Evolutionary conservation across 2,329 filamentous ascomycete species (phyloP), one percentile per base, ranked within the genome.

Genomic region (Microdochium paspali): DNA sequence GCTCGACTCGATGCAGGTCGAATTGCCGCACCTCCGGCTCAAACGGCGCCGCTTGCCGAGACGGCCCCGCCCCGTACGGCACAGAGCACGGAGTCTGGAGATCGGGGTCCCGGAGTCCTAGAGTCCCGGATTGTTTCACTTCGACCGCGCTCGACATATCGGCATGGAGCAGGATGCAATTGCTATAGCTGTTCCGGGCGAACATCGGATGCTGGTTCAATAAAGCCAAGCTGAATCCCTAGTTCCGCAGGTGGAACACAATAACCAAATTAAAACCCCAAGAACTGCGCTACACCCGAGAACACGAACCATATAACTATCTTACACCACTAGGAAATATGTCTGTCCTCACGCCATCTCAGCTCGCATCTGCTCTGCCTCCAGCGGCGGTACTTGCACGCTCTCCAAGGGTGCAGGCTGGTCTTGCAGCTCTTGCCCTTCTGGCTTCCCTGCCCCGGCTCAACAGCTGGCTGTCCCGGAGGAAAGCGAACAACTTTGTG

Each of bases 401-500:
- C 15, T 35, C 31, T 35, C 31, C 31, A 18, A 35, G 18, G 18
- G 31, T 35, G 18, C 31, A 35, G 31, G 31, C 31, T n/a, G 31
- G 31, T n/a, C 10, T 35, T n/a, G 31, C 31, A 35, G 31, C 31
- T n/a, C 31, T 35, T n/a, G 31, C 31, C 31, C 10, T 35, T n/a
- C 18, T 35, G 31, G 31, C 10, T 7, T 12, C 31, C 18, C 31
- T 35, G 18, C 18, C 31, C 10, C 31, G 18, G 31, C 31, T 35
- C 31, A 35, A 35, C 18, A n/a, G 15, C 10, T 35, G 31, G 31
- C 31, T 35, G 10, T 35, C 31, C 31, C 31, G 31, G 31, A 35
- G 31, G 18, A 35, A 35, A n/a, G 15, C 31, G 10, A 72, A 76
- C 59, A 74, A 73, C 58, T 79, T 72, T 68, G 67, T 60, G 2